Evolutionary conservation across 768 basidiomycete species (phyloP).

Genomic region (Tulasnella sp.): DNA sequence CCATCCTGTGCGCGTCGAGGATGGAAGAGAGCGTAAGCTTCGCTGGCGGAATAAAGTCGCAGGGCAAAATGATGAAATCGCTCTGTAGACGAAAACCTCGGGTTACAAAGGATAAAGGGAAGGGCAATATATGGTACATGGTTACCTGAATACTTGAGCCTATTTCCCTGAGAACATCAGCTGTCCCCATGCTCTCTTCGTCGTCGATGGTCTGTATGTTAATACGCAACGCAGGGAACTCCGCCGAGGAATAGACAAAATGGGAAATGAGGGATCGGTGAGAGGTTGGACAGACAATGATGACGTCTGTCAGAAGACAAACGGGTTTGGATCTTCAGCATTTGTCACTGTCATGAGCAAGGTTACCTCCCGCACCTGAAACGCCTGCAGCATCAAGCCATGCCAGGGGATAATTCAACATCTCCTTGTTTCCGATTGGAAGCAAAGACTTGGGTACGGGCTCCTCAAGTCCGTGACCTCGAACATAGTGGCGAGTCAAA

Average conservation of each 20-base stretch:
- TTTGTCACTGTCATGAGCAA: background rate
- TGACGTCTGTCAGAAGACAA: slow-evolving; percentile 47
- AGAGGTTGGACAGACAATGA: slow-evolving; percentile 70
- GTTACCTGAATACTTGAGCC: slow-evolving; percentile 52
- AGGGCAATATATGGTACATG: background rate
- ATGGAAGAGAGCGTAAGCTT: slow-evolving; percentile 56
- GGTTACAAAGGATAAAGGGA: background rate
- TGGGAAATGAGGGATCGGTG: slow-evolving; percentile 71
- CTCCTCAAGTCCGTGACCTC: slow-evolving; percentile 45
- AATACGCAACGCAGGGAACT: slow-evolving; percentile 52
- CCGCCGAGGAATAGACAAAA: slow-evolving; percentile 62
- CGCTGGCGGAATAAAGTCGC: slow-evolving; percentile 77
- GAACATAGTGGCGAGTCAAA: slow-evolving; percentile 49
- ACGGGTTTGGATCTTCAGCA: background rate
- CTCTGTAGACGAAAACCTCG: slow-evolving; percentile 23
- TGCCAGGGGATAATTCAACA: slow-evolving; percentile 68
- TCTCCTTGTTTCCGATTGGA: slow-evolving; percentile 76
- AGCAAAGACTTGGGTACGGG: slow-evolving; percentile 80
- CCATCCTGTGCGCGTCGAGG: slow-evolving; percentile 72
- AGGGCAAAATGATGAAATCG: slow-evolving; percentile 84
- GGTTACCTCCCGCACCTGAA: slow-evolving; percentile 39
- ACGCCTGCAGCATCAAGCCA: slow-evolving; percentile 87
- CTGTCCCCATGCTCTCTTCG: slow-evolving; percentile 57
- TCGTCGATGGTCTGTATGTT: slow-evolving; percentile 76
- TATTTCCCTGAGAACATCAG: slow-evolving; percentile 65